Evolutionary conservation across 495 filamentous ascomycete species (phyloP).

Genomic region (Lasiosphaeriaceae sp.): DNA sequence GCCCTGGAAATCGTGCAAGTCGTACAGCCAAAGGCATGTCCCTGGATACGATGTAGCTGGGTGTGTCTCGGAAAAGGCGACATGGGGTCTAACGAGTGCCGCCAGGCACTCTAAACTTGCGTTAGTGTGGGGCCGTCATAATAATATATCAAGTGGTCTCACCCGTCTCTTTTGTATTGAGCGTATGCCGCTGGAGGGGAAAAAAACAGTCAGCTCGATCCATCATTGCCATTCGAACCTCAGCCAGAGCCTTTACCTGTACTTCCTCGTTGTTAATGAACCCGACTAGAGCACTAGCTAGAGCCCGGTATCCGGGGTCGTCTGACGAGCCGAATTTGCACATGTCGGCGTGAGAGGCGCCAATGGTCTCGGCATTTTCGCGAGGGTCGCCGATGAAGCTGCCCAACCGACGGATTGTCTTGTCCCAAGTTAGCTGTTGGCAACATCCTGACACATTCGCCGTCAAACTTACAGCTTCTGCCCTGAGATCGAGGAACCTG

Average conservation of each 20-base stretch:
- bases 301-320: constrained; percentile 24
- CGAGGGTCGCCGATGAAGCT: constrained; percentile 32
- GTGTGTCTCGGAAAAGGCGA: constrained; percentile 13
- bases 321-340: constrained; percentile 29
- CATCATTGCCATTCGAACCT: background rate
- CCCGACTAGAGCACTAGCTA: constrained; percentile 13
- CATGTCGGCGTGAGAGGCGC: constrained; percentile 27
- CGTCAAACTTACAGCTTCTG: constrained; percentile 18
- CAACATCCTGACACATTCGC: background rate
- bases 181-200: constrained; percentile 15
- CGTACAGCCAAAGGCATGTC: constrained; percentile 35
- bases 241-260: constrained; percentile 8
- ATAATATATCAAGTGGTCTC: background rate
- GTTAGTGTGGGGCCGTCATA: background rate
- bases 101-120: constrained; percentile 21
- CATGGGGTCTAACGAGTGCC: constrained; percentile 13
- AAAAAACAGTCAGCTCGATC: background rate
- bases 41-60: constrained; percentile 27
- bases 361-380: constrained; percentile 29
- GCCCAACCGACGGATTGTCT: constrained; percentile 24
- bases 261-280: constrained; percentile 22
- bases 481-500: constrained; percentile 14
- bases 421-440: constrained; percentile 1
- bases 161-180: constrained; percentile 25
- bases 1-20: constrained; percentile 29